These are phyloP conservation scores for Fusarium sp. DNA, from an alignment of 2,329 filamentous ascomycete genomes.

Conservation along the genomic window DNA sequence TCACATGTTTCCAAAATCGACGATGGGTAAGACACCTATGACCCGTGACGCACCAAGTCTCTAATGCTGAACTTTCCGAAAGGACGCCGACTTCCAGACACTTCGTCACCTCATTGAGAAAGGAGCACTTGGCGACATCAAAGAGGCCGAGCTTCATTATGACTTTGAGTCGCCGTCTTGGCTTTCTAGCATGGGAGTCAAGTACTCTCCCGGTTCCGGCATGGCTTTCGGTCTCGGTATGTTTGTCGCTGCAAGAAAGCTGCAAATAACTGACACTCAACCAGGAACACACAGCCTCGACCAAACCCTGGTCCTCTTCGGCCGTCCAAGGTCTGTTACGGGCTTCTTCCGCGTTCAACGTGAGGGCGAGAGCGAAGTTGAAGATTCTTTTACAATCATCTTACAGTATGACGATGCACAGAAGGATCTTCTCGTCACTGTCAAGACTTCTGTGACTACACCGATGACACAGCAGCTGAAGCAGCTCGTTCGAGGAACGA, in stretches of 20 bases:
- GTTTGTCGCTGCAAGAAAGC: rapidly evolving
- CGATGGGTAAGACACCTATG: constrained; percentile 18
- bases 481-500: constrained; percentile 30
- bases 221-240: constrained; percentile 56
- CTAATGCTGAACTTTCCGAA: background rate
- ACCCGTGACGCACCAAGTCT: rapidly evolving
- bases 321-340: constrained; percentile 32
- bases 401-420: constrained; percentile 63
- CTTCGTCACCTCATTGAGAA: constrained; percentile 20
- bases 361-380: constrained; percentile 45
- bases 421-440: constrained; percentile 44
- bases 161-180: constrained; percentile 62
- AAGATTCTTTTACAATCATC: constrained; percentile 66
- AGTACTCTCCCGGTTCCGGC: constrained; percentile 52
- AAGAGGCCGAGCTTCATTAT: constrained; percentile 75
- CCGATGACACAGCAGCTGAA: constrained; percentile 36
- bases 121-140: constrained; percentile 61
- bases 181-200: constrained; percentile 48
- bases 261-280: rapidly evolving
- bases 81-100: constrained; percentile 40
- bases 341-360: constrained; percentile 38
- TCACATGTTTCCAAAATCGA: constrained; percentile 41
- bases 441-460: constrained; percentile 32
- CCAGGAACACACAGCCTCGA: constrained; percentile 40
- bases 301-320: constrained; percentile 32